phyloP scores from a whole-genome alignment of 2,329 filamentous ascomycete genomes.

The Sarocladium brachiariae region DNA sequence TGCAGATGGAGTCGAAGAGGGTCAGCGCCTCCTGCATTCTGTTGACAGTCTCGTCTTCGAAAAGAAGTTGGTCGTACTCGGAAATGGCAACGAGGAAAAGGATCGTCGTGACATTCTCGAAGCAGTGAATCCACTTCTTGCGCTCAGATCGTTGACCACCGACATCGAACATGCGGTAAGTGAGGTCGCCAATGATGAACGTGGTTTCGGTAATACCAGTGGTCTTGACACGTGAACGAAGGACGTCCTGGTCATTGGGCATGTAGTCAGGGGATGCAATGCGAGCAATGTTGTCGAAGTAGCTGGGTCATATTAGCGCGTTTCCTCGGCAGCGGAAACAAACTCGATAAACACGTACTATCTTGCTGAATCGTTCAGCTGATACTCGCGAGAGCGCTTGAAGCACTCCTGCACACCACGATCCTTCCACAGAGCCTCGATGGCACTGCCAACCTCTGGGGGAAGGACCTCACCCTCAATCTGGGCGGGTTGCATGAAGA shows the following conservation, averaged over 20 bases:
- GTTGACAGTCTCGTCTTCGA: constrained; percentile 94
- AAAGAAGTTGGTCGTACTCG: constrained; percentile 92
- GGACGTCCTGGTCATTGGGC: constrained; percentile 90
- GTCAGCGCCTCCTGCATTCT: constrained; percentile 88
- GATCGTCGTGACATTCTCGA: constrained; percentile 95
- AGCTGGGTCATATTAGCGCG: too few species aligned
- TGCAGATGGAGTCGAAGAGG: constrained; percentile 81
- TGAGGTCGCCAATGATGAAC: constrained; percentile 90
- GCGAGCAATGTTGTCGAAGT: constrained; percentile 90
- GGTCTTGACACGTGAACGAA: constrained; percentile 94
- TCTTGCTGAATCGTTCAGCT: constrained; percentile 92
- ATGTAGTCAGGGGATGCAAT: constrained; percentile 90
- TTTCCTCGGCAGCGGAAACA: too few species aligned
- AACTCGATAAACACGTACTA: constrained; percentile 58
- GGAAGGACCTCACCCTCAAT: constrained; percentile 92
- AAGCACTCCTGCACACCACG: constrained; percentile 91
- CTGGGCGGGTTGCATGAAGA: constrained; percentile 97
- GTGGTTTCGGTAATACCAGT: constrained; percentile 96
- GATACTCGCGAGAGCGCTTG: constrained; percentile 91
- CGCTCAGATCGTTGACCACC: constrained; percentile 92
- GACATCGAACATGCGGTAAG: constrained; percentile 96
- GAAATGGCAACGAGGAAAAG: constrained; percentile 96
- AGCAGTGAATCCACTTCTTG: constrained; percentile 99
- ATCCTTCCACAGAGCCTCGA: constrained; percentile 89
- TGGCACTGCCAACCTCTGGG: constrained; percentile 89